Conservation (phyloP, 495 filamentous ascomycete species). For the Xylaria cubensis region DNA sequence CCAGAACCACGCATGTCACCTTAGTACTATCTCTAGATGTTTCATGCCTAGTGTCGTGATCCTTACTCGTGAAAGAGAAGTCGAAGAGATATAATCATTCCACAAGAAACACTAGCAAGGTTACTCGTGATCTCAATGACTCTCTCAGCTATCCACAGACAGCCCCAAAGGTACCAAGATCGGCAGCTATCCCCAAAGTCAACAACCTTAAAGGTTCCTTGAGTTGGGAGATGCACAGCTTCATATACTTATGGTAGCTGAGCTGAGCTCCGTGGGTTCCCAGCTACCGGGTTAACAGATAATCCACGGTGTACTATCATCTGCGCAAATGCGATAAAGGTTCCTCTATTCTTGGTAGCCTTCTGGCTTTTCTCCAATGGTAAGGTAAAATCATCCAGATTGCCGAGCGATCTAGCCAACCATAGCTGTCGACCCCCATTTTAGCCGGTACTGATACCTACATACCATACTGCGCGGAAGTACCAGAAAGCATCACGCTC, state of each 20-base stretch:
- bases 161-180: background rate
- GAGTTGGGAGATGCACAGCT: background rate
- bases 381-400: conserved; percentile 8
- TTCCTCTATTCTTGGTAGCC: background rate
- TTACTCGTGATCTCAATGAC: background rate
- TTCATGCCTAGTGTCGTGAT: background rate
- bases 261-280: conserved; percentile 4
- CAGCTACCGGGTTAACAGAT: conserved; percentile 14
- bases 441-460: conserved; percentile 7
- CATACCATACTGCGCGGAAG: background rate
- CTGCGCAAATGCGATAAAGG: background rate
- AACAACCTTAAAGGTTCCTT: background rate
- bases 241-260: background rate
- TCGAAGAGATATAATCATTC: background rate
- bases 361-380: conserved; percentile 17
- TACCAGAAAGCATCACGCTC: background rate
- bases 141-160: background rate
- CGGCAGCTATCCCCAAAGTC: background rate
- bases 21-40: conserved; percentile 6
- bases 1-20: conserved; percentile 1
- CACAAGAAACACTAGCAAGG: conserved; percentile 1
- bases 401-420: conserved; percentile 18
- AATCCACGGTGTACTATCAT: conserved; percentile 1
- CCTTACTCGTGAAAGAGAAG: conserved; percentile 13
- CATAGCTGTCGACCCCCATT: conserved; percentile 10